Evolutionary conservation across 768 basidiomycete species (phyloP).

Genomic region (Porpolomopsis calyptriformis): DNA sequence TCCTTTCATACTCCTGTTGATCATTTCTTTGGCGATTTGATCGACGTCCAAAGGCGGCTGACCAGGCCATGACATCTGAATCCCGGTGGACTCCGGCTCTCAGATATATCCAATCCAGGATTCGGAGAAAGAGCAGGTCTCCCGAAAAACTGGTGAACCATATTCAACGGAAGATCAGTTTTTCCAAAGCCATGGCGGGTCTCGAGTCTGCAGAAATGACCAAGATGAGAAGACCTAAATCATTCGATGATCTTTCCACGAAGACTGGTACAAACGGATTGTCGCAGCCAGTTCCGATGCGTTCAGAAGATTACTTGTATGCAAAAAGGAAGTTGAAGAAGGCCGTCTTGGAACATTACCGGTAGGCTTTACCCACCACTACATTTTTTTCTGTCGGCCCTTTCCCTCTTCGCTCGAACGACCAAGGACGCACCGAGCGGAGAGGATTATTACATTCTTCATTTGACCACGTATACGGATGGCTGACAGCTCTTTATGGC

Average conservation of each 20-base stretch:
- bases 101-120: neutral
- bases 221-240: too few relatives aligned
- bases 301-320: conserved; percentile 70
- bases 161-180: too few relatives aligned
- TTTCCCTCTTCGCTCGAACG: too few relatives aligned
- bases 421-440: too few relatives aligned
- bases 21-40: neutral
- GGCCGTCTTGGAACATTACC: conserved; percentile 77
- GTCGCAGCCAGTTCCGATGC: conserved; percentile 17
- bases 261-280: conserved; percentile 3
- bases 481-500: neutral
- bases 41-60: neutral
- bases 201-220: neutral
- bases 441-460: too few relatives aligned
- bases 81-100: neutral
- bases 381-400: too few relatives aligned
- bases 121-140: neutral
- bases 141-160: too few relatives aligned
- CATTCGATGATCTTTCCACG: neutral
- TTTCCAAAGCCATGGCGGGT: neutral
- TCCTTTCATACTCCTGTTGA: neutral
- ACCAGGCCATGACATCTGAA: neutral
- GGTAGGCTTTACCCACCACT: conserved; percentile 34
- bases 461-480: too few relatives aligned
- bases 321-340: conserved; percentile 79